Evolutionary conservation across 805 yeast species (phyloP).

Genomic region (Barnettozyma vustinii): DNA sequence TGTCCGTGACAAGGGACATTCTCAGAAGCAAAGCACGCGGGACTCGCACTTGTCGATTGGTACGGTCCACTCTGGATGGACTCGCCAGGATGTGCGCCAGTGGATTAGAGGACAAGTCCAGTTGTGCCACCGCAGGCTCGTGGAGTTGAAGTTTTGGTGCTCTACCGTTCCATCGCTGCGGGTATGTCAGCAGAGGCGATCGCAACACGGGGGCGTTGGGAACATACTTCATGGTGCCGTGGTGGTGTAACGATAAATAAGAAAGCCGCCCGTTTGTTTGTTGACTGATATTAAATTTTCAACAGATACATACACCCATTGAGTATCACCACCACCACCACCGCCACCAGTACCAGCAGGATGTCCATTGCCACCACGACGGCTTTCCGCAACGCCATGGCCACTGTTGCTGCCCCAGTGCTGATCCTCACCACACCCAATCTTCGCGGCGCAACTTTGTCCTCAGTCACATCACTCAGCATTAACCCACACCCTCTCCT

Average conservation of each 20-base stretch:
- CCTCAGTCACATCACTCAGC: constrained; percentile 81
- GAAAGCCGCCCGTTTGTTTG: no score
- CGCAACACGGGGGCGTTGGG: constrained; percentile 7
- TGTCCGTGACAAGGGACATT: constrained; percentile 7
- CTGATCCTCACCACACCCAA: constrained; percentile 53
- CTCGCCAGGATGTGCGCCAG: constrained; percentile 37
- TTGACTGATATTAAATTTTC: no score
- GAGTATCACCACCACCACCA: no score
- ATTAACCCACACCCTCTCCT: constrained; percentile 71
- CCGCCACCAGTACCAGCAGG: no score
- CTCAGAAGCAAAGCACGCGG: constrained; percentile 9
- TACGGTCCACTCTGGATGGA: constrained; percentile 37
- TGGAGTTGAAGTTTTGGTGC: background rate
- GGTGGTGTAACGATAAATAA: no score
- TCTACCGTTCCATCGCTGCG: constrained; percentile 11
- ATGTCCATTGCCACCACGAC: background rate
- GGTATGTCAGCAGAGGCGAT: constrained; percentile 10
- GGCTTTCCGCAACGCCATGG: constrained; percentile 35
- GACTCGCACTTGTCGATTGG: constrained; percentile 26
- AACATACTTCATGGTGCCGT: constrained; percentile 4
- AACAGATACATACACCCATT: no score
- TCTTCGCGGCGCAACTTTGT: constrained; percentile 73
- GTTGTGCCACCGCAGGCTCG: constrained; percentile 17
- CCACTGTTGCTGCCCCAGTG: constrained; percentile 45
- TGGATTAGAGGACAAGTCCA: constrained; percentile 24